Percentiles rank a stretch among this genome's conserved stretches.
Evolutionary conservation across 257 asterid genomes (phyloP).

Genomic region (Scutellaria baicalensis): DNA sequence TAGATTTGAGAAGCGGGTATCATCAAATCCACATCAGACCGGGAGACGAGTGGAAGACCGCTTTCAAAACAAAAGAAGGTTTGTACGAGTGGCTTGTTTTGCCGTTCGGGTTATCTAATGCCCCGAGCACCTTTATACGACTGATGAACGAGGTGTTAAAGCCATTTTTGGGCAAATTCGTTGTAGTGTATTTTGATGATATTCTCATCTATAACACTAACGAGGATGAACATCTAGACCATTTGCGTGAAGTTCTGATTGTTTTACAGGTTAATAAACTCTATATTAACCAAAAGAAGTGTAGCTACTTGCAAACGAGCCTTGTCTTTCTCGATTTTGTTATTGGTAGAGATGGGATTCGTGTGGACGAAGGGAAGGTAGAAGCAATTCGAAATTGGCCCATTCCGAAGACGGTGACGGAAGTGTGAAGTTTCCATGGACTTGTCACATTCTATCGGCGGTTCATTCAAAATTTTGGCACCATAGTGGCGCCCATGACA

Average conservation of each 20-base stretch:
- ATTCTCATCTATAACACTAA: neutral
- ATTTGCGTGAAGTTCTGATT: neutral
- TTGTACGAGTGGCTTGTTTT: neutral
- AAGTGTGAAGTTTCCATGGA: neutral
- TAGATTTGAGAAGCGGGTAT: neutral
- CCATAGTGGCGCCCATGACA: neutral
- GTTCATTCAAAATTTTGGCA: neutral
- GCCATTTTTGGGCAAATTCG: neutral
- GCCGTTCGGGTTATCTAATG: neutral
- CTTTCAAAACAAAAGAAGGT: neutral
- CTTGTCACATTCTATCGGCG: neutral
- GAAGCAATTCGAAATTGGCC: neutral
- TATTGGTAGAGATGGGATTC: neutral
- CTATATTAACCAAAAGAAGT: neutral
- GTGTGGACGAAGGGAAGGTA: neutral
- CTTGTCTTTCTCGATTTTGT: neutral
- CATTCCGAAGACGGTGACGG: neutral
- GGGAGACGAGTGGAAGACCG: neutral
- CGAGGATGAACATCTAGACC: neutral
- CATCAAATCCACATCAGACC: neutral
- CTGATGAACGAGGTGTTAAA: neutral
- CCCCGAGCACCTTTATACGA: neutral
- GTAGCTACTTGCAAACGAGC: neutral
- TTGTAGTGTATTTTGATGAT: neutral
- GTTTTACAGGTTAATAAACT: neutral